Conservation (phyloP, 2,329 filamentous ascomycete genomes). For the Exserohilum turcica region DNA sequence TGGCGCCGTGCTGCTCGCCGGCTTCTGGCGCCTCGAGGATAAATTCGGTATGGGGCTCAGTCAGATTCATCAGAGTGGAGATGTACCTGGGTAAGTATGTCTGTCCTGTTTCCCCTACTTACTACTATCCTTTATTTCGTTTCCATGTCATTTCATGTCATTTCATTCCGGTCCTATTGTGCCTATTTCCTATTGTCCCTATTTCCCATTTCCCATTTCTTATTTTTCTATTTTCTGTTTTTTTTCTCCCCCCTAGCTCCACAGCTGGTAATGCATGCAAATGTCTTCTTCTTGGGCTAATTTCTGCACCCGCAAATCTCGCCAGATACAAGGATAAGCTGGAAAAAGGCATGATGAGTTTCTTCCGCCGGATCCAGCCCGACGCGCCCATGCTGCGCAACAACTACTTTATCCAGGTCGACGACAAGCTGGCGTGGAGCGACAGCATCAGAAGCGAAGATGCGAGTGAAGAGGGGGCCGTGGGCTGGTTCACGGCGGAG, state of each 20-base stretch:
- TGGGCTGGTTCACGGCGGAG: conserved; percentile 72
- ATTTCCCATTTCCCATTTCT: no score
- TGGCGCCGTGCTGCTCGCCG: conserved; percentile 74
- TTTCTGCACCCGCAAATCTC: no score
- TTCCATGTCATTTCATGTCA: no score
- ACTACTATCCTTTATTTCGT: no score
- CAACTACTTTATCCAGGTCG: conserved; percentile 89
- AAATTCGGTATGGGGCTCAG: conserved; percentile 80
- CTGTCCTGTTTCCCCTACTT: no score
- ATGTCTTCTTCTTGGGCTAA: no score
- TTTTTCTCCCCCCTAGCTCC: no score
- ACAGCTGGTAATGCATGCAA: no score
- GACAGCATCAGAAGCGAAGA: conserved; percentile 77
- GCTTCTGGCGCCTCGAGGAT: conserved; percentile 82
- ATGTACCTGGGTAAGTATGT: conserved; percentile 70
- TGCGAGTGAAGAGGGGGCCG: conserved; percentile 52
- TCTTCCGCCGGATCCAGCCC: conserved; percentile 71
- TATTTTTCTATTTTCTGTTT: not conserved
- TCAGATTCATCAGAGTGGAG: conserved; percentile 78
- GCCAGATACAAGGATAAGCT: conserved; percentile 66
- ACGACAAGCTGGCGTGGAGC: conserved; percentile 77
- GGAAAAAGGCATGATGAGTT: conserved; percentile 78
- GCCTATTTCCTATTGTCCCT: no score
- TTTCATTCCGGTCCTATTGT: no score
- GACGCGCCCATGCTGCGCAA: conserved; percentile 71